Conservation (phyloP, 2,329 filamentous ascomycete species). For the Colletotrichum brevisporum region DNA sequence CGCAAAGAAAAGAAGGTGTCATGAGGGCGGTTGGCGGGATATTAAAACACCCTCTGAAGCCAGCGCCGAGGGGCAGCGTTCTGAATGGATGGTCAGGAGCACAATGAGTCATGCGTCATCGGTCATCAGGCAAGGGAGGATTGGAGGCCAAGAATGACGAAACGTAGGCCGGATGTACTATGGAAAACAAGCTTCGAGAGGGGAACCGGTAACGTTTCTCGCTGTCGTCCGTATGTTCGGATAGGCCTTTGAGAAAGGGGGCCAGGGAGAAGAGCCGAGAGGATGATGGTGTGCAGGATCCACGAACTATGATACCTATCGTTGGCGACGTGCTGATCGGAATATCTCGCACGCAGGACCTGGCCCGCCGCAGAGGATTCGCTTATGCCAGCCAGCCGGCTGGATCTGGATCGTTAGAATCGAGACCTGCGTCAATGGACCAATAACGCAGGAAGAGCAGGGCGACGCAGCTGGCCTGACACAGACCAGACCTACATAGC, state of each 20-base stretch:
- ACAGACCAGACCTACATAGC: not conserved
- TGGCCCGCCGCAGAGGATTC: slow-evolving; percentile 3
- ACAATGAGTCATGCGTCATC: slow-evolving; percentile 32
- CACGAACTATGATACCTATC: slow-evolving; percentile 9
- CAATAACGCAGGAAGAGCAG: slow-evolving; percentile 14
- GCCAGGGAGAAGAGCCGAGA: not conserved
- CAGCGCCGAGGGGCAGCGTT: slow-evolving; percentile 17
- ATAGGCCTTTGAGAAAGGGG: not conserved
- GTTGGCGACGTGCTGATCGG: slow-evolving; percentile 11
- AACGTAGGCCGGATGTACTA: not conserved
- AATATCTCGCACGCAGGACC: slow-evolving; percentile 12
- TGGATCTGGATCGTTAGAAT: slow-evolving; percentile 8
- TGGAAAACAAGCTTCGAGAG: slow-evolving; percentile 28
- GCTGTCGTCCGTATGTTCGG: not conserved
- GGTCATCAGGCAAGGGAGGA: not conserved
- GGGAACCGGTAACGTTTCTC: not conserved
- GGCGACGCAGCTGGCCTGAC: slow-evolving; percentile 25
- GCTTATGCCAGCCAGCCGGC: slow-evolving; percentile 3
- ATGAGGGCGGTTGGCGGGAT: slow-evolving; percentile 9
- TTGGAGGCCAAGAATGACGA: slow-evolving; percentile 12
- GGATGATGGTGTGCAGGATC: slow-evolving; percentile 7
- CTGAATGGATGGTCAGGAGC: slow-evolving; percentile 12
- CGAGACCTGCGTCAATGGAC: not conserved
- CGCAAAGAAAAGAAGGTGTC: slow-evolving; percentile 11
- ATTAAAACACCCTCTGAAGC: slow-evolving; percentile 12